Conservation (phyloP, 371 early-diverging fungal species). For the Batkoa obscura region DNA sequence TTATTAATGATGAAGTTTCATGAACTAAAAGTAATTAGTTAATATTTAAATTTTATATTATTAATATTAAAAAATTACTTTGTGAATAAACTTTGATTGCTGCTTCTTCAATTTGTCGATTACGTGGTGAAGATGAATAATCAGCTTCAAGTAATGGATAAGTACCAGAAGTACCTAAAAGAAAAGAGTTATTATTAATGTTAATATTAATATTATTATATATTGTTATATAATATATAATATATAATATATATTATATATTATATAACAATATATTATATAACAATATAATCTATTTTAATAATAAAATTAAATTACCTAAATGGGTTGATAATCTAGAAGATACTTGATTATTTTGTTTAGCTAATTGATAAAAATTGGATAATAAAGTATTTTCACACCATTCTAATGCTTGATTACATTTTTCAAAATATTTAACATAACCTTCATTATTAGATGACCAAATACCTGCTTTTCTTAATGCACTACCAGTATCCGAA, state of each 20-base stretch:
- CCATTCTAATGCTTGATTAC: slow-evolving; percentile 83
- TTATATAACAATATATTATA: too few relatives aligned
- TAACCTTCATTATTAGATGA: slow-evolving; percentile 6
- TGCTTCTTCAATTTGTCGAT: slow-evolving; percentile 16
- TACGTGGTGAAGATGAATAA: slow-evolving; percentile 16
- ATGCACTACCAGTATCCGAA: slow-evolving; percentile 47
- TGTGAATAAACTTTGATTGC: slow-evolving; percentile 12
- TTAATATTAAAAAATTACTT: slow-evolving; percentile 5
- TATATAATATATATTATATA: too few relatives aligned
- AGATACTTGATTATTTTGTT: slow-evolving; percentile 33
- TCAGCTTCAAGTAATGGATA: not conserved
- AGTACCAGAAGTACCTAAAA: not conserved
- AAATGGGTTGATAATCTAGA: slow-evolving; percentile 10
- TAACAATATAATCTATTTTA: too few relatives aligned
- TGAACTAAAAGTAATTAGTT: not conserved
- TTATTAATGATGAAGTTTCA: not conserved
- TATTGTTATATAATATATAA: too few relatives aligned
- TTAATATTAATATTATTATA: too few relatives aligned
- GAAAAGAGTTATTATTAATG: slow-evolving; percentile 5
- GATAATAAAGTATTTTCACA: slow-evolving; percentile 71
- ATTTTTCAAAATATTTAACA: slow-evolving; percentile 49
- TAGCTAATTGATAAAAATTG: not conserved
- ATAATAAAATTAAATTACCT: slow-evolving; percentile 9
- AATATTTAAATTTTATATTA: too few relatives aligned
- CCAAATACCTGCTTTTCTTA: slow-evolving; percentile 66